A percentile compares a stretch with the other conserved stretches of the same genome.
phyloP scores from a whole-genome alignment of 805 yeast genomes.

The Wickerhamiella dianesei region DNA sequence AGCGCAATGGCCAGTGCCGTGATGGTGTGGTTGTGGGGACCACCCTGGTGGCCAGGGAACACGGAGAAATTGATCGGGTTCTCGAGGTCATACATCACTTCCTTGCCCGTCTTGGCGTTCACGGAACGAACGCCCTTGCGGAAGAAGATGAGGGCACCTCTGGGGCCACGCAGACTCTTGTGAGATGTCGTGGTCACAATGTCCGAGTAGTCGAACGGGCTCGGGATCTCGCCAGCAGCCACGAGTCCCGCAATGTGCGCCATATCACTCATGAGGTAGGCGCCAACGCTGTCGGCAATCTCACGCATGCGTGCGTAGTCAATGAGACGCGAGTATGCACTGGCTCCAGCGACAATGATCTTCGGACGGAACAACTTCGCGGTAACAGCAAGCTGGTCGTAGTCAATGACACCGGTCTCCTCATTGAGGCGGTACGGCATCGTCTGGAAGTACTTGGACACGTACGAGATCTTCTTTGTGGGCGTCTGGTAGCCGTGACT shows the following conservation, averaged over 20 bases:
- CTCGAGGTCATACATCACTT: slow-evolving; percentile 75
- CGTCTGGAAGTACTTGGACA: slow-evolving; percentile 90
- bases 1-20: slow-evolving; percentile 92
- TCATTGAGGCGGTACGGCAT: slow-evolving; percentile 92
- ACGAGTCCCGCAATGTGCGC: slow-evolving; percentile 95
- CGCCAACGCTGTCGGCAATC: slow-evolving; percentile 87
- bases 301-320: slow-evolving; percentile 83
- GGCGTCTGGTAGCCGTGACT: slow-evolving; percentile 95
- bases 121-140: slow-evolving; percentile 84
- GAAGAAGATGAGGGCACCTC: slow-evolving; percentile 97
- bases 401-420: slow-evolving; percentile 82
- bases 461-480: slow-evolving; percentile 74
- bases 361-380: slow-evolving; percentile 87
- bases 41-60: slow-evolving; percentile 99
- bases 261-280: slow-evolving; percentile 88
- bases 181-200: slow-evolving; percentile 97
- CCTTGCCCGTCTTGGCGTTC: slow-evolving; percentile 63
- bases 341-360: slow-evolving; percentile 90
- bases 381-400: slow-evolving; percentile 70
- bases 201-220: slow-evolving; percentile 88
- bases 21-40: slow-evolving; percentile 97
- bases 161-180: slow-evolving; percentile 95
- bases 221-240: slow-evolving; percentile 85
- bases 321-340: slow-evolving; percentile 83
- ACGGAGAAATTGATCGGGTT: slow-evolving; percentile 88